Percentiles rank a stretch among this genome's conserved stretches.
These are phyloP conservation scores for Glaciozyma antarctica DNA, from an alignment of 768 basidiomycete genomes.

Conservation along the genomic window DNA sequence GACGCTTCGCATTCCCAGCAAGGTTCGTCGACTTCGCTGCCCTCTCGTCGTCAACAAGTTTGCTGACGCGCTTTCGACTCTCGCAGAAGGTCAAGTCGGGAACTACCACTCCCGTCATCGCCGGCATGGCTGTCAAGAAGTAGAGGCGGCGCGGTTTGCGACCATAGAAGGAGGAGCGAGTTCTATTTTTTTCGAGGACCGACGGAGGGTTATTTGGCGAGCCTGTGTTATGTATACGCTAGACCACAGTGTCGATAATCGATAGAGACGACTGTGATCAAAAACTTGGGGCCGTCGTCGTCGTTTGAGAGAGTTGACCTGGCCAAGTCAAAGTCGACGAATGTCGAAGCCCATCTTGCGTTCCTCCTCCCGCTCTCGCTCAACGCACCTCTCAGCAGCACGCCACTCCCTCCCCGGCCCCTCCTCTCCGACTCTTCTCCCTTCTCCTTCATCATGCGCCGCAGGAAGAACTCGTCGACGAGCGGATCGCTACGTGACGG, in stretches of 20 bases:
- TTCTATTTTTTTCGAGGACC: neutral
- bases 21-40: neutral
- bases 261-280: neutral
- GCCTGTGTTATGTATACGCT: too few species aligned
- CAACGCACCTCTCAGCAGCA: too few species aligned
- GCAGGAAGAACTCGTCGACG: neutral
- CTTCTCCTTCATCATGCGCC: neutral
- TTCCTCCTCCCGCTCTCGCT: too few species aligned
- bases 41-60: neutral
- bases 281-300: neutral
- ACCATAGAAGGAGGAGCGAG: neutral
- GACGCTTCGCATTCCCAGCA: conserved; percentile 4
- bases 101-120: conserved; percentile 2
- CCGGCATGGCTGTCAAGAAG: conserved; percentile 4
- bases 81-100: neutral
- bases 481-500: neutral
- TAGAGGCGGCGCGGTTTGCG: neutral
- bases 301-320: too few species aligned
- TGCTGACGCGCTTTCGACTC: too few species aligned
- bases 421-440: too few species aligned
- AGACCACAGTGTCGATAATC: neutral
- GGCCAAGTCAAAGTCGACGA: too few species aligned
- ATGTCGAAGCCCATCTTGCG: too few species aligned
- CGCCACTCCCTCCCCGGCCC: too few species aligned
- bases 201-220: neutral